Base-by-base conservation (phyloP, 768 basidiomycete genomes). In the Mycena floridula region DNA sequence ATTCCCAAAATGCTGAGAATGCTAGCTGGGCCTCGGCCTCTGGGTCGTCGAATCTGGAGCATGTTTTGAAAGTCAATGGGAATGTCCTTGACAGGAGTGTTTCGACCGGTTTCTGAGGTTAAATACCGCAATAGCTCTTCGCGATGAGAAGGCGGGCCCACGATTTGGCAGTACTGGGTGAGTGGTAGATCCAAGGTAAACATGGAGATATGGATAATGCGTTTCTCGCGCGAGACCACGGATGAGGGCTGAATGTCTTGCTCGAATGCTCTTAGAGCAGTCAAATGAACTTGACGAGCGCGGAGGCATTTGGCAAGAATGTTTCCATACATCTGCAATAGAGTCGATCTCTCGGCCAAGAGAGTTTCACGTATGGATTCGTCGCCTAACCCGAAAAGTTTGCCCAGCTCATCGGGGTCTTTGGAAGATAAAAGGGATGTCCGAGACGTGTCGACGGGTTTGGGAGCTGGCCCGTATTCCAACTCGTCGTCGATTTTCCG, bases 271-370 rank as follows among this genome's bases (percentile, higher is more conserved):
- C 63, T 57, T 25, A 83, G 64, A 21, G 69, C 68, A 37, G 70
- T 67, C 21, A 83, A 61, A 54, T 91, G 86, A 2, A 89, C 63
- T 47, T 77, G 70, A 21, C 79, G 76, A n/a, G 79, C 76, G 36
- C 91, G 74, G 1, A 79, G 64, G 23, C 74, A 72, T 53, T 80
- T 81, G 12, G 84, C 89, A 12, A 77, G 67, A 36, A 85, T 73
- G 60, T 76, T 89, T 12, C 89, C 91, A 56, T 87, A 87, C 23
- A 78, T 51, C 51, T 91, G 88, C 2, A 78, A 73, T n/a, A 84
- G 55, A 3, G 86, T 82, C 22, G 77, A n/a, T n/a, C n/a, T 77
- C 56, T 94, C 87, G 2, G 74, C 71, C n/a, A 87, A 62, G 45
- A 91, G 67, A 25, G 77, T 71, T 18, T 81, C 74, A 25, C 77